Base-by-base conservation (phyloP, 441 rosid species). In the Omphalea diandra region DNA sequence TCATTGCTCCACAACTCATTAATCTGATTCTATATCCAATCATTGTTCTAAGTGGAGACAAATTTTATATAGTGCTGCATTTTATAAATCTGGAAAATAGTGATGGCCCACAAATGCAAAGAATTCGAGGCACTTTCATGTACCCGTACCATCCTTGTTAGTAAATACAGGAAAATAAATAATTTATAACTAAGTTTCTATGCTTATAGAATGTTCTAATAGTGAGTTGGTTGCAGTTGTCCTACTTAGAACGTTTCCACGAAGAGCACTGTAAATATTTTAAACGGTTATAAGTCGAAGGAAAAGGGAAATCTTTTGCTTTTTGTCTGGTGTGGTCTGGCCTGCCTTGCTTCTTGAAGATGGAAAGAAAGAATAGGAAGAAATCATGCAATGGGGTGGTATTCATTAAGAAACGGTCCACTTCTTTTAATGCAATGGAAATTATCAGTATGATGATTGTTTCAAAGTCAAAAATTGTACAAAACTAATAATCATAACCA, bases 21-120 rank as follows among this genome's bases (percentile, higher is more conserved):
- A 43, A 27, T 61, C 62, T 22, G 55, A 33, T 41, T 57, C 55
- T 58, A 9, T 31, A 69, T 59, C 71, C 76, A 73, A 69, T 72
- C 60, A 71, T 75, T 72, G 70, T 63, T 70, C 7, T 35, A 14
- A 74, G 69, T 67, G 68, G 77, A 79, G 86, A 86, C 85, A 82
- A 81, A 67, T 7, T 68, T 73, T 60, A 52, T 71, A 61, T 52
- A 74, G 44, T 65, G 75, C 60, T 38, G n/a, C 58, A 32, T 49
- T 49, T 43, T 4, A 17, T 43, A 43, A 31, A 47, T 73, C 69
- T 44, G 82, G 71, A 53, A 53, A 46, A 60, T 56, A 52, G 63
- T 76, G 80, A 61, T 72, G 82, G 68, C 74, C 86, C 83, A 77
- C 78, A 74, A 76, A 12, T 18, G 31, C 11, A 26, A 61, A 47